Conservation (phyloP, 129 eudicot species). For the Escallonia herrerae region DNA sequence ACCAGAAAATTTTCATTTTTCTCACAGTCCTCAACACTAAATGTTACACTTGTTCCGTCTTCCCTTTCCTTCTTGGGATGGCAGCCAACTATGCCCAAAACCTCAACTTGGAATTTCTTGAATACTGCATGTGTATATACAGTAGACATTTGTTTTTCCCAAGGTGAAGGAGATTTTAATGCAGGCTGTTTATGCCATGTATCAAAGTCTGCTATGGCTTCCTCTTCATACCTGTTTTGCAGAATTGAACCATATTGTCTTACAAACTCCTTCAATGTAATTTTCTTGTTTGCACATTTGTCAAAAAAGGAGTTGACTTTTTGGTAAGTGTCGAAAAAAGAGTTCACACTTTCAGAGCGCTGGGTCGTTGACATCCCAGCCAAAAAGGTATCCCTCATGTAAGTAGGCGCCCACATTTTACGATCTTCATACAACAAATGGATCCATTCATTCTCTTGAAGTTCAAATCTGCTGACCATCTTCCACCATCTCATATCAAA, state of each 20-base stretch:
- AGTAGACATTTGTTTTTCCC: conserved; percentile 59
- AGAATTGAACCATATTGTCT: conserved; percentile 51
- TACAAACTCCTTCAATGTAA: conserved; percentile 44
- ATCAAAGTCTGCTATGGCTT: conserved; percentile 55
- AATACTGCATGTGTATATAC: conserved; percentile 51
- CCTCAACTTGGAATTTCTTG: conserved; percentile 58
- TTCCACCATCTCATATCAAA: conserved; percentile 72
- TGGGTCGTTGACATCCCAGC: conserved; percentile 57
- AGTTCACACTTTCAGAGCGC: conserved; percentile 52
- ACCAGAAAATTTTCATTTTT: conserved; percentile 45
- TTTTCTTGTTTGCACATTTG: conserved; percentile 50
- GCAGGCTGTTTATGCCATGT: conserved; percentile 73
- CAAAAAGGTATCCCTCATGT: conserved; percentile 41
- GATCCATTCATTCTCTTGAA: conserved; percentile 49
- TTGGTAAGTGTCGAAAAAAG: conserved; percentile 19
- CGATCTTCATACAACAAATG: conserved; percentile 45
- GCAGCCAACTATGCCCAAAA: conserved; percentile 62
- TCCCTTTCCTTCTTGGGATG: conserved; percentile 57
- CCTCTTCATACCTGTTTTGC: conserved; percentile 56
- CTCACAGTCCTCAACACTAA: conserved; percentile 51
- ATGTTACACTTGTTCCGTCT: conserved; percentile 20
- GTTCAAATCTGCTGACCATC: conserved; percentile 52
- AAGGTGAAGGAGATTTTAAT: conserved; percentile 63
- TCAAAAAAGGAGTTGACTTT: conserved; percentile 8
- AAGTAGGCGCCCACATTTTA: conserved; percentile 51